Evolutionary conservation across 1,284 basidiomycete genomes (phyloP).

Genomic region (Naganishia sp.): DNA sequence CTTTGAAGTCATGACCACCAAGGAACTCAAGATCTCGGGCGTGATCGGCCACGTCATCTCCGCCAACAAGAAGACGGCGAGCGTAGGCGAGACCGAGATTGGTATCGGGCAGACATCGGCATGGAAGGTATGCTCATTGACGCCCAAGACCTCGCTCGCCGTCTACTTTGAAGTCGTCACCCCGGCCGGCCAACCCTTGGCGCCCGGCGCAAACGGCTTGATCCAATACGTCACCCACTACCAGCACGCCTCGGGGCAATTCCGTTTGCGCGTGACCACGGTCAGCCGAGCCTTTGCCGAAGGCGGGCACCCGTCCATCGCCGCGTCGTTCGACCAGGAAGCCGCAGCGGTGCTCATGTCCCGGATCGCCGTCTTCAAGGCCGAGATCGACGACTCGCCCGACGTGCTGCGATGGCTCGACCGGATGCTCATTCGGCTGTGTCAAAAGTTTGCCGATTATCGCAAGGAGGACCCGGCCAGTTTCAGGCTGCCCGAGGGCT

Average conservation of each 20-base stretch:
- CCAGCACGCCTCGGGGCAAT: constrained; percentile 93
- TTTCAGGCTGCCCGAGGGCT: constrained; percentile 92
- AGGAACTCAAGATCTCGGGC: constrained; percentile 97
- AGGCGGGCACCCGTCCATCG: constrained; percentile 88
- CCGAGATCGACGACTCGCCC: constrained; percentile 97
- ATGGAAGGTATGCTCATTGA: constrained; percentile 94
- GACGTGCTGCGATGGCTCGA: constrained; percentile 98
- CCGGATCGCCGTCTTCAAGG: constrained; percentile 98
- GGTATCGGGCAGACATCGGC: constrained; percentile 99
- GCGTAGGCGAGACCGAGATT: constrained; percentile 98
- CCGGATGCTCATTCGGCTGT: constrained; percentile 95
- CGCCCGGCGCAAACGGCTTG: constrained; percentile 87
- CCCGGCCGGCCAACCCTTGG: constrained; percentile 91
- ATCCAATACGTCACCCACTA: constrained; percentile 99
- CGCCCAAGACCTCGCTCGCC: constrained; percentile 82
- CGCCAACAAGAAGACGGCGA: constrained; percentile 92
- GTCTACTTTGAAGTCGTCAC: constrained; percentile 99
- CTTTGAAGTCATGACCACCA: constrained; percentile 98
- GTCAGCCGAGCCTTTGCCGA: constrained; percentile 97
- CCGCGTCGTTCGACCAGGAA: constrained; percentile 96
- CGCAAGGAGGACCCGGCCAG: constrained; percentile 95
- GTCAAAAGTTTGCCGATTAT: constrained; percentile 99
- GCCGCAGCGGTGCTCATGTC: constrained; percentile 98
- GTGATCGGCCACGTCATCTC: constrained; percentile 97
- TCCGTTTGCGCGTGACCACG: constrained; percentile 91